Percentiles rank a stretch among this genome's conserved stretches.
These are phyloP conservation scores for Sarcodon aspratus DNA, from an alignment of 768 basidiomycete genomes.

Conservation along the genomic window DNA sequence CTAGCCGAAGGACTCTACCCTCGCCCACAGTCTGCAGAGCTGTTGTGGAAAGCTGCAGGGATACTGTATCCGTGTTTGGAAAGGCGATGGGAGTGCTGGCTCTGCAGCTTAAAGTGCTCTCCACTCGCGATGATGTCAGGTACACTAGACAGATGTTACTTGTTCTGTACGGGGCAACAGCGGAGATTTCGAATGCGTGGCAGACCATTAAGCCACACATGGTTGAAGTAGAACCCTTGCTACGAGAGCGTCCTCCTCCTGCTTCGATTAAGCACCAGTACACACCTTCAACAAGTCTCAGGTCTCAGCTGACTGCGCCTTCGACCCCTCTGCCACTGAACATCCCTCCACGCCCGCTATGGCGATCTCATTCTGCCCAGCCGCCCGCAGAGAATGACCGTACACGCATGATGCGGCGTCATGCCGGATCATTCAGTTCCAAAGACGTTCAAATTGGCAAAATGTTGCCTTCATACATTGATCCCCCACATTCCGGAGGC, in stretches of 20 bases:
- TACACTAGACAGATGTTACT: constrained; percentile 80
- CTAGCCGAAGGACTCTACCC: constrained; percentile 59
- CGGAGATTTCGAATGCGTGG: constrained; percentile 86
- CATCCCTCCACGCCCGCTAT: constrained; percentile 11
- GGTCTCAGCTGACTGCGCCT: constrained; percentile 10
- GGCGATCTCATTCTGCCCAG: constrained; percentile 18
- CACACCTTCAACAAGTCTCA: constrained; percentile 5
- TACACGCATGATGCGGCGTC: constrained; percentile 57
- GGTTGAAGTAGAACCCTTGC: constrained; percentile 53
- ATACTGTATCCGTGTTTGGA: constrained; percentile 72
- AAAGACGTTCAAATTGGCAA: constrained; percentile 89
- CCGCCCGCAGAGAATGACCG: constrained; percentile 20
- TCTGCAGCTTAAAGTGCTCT: constrained; percentile 70
- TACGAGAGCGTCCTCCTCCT: constrained; percentile 33
- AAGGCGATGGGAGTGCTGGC: constrained; percentile 81
- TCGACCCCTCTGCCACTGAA: constrained; percentile 10
- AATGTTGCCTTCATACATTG: constrained; percentile 55
- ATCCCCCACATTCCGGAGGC: constrained; percentile 29
- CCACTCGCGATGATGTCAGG: constrained; percentile 68
- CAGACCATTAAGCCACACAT: constrained; percentile 60
- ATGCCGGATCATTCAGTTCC: constrained; percentile 92
- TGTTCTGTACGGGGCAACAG: constrained; percentile 81
- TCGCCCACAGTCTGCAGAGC: constrained; percentile 61
- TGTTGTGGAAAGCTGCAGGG: constrained; percentile 75
- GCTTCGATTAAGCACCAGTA: constrained; percentile 20